These are phyloP conservation scores for Ascocoryne sarcoides DNA, from an alignment of 2,329 filamentous ascomycete species.

Conservation along the genomic window DNA sequence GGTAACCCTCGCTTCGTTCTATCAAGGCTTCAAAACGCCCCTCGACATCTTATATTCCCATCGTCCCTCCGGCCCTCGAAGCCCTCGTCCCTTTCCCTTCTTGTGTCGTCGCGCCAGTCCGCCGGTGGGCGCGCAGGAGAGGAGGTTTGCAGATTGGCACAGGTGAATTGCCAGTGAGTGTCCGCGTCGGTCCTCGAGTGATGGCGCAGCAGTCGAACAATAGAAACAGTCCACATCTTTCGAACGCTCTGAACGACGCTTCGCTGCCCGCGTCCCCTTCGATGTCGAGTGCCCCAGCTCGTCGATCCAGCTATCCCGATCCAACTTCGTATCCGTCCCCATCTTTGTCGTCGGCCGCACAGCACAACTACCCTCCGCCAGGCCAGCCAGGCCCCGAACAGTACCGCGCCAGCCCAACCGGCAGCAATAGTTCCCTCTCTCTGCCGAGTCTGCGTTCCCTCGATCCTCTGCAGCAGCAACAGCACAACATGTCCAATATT, in stretches of 20 bases:
- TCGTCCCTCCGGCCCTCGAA: no score
- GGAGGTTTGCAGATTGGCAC: no score
- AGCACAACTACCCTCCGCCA: slow-evolving; percentile 38
- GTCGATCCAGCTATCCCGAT: slow-evolving; percentile 31
- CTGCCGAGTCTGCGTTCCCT: slow-evolving; percentile 42
- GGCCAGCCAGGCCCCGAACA: slow-evolving; percentile 30
- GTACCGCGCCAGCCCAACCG: slow-evolving; percentile 36
- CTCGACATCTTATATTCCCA: no score
- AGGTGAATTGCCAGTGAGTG: no score
- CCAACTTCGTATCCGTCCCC: slow-evolving; percentile 42
- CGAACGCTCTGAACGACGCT: slow-evolving; percentile 23
- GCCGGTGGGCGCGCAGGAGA: no score
- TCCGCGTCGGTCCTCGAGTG: not conserved
- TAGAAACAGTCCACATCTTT: slow-evolving; percentile 23
- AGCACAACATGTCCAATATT: slow-evolving; percentile 43
- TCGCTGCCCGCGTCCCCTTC: slow-evolving; percentile 27
- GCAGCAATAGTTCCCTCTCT: slow-evolving; percentile 37
- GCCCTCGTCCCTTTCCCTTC: no score
- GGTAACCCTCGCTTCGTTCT: no score
- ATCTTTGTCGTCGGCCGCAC: slow-evolving; percentile 32
- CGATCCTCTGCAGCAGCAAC: slow-evolving; percentile 32
- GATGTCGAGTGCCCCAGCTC: slow-evolving; percentile 26
- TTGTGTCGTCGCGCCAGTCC: no score
- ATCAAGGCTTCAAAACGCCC: no score
- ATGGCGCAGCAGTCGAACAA: slow-evolving; percentile 9